Percentiles rank a stretch among this genome's conserved stretches.
Evolutionary conservation across 495 filamentous ascomycete genomes (phyloP).

Genomic region (Neurospora tetraspora): DNA sequence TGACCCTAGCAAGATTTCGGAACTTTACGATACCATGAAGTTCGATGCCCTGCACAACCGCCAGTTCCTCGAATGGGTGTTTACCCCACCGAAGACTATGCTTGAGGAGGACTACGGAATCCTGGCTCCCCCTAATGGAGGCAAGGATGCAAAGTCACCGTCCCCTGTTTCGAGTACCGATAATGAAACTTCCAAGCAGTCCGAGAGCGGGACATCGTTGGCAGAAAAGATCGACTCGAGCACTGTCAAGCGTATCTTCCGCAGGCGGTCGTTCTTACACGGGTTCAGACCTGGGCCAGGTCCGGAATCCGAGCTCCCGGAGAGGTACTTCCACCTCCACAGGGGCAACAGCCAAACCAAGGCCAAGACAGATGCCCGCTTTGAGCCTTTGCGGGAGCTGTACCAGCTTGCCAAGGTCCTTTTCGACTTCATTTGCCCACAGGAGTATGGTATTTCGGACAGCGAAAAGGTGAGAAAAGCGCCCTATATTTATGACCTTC

Average conservation of each 20-base stretch:
- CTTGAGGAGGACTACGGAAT: constrained; percentile 51
- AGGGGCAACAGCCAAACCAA: constrained; percentile 67
- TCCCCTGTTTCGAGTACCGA: constrained; percentile 3
- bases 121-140: constrained; percentile 15
- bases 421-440: constrained; percentile 96
- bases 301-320: constrained; percentile 34
- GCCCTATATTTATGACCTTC: neutral
- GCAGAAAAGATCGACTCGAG: constrained; percentile 24
- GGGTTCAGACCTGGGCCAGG: constrained; percentile 24
- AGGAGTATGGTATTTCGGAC: constrained; percentile 93
- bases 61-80: constrained; percentile 95
- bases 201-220: constrained; percentile 20
- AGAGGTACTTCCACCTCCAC: constrained; percentile 82
- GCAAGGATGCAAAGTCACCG: constrained; percentile 26
- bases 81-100: constrained; percentile 67
- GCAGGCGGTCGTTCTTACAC: constrained; percentile 40
- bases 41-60: constrained; percentile 97
- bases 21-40: constrained; percentile 98
- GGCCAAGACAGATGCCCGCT: constrained; percentile 71
- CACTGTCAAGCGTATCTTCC: constrained; percentile 42
- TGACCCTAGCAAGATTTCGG: constrained; percentile 94
- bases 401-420: constrained; percentile 89
- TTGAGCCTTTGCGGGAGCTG: constrained; percentile 81
- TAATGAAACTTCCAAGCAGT: constrained; percentile 11
- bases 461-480: constrained; percentile 56